Base-by-base conservation (phyloP, 805 yeast genomes). In the Maudiozyma bulderi region DNA sequence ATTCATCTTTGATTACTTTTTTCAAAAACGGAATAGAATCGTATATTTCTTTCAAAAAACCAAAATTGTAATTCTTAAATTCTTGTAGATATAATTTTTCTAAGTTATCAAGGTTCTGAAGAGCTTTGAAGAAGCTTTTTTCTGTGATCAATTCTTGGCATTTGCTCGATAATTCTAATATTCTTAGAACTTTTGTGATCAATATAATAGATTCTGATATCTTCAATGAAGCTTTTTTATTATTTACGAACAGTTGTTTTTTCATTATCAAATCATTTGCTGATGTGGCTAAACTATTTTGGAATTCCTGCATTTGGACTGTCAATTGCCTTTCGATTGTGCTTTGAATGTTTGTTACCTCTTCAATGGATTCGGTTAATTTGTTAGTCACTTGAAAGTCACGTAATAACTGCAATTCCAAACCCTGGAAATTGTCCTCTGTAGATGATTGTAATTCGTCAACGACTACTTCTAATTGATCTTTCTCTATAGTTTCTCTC, bases 121-220 rank as follows among this genome's bases (percentile, higher is more conserved):
- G 76, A 0, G 97, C 97, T 51, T 85, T 85, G 63, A 87, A 90
- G 57, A 86, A 86, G 56, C 82, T 81, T 57, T 81, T 80, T 51
- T 79, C 80, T 47, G 81, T 77, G 52, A 88, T 84, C 60, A 90
- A 71, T 39, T 86, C 90, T 61, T 88, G 87, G 45, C 89, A 86
- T 58, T 82, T 85, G 66, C 89, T 90, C 13, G 95, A 85, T 56
- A 85, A 76, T 59, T 90, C 95, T 48, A 91, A 73, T 8, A 90
- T 90, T 54, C 84, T 88, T 28, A 90, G 71, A 55, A 95, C 84
- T 45, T 81, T 74, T 48, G 77, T 79, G 35, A 91, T 77, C 20
- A 87, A 80, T 39, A 77, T 73, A 7, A 77, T 77, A 0, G 95
- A 83, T 55, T 85, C 87, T 47, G 78, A 77, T 52, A 91, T 82